phyloP scores from a whole-genome alignment of 1,284 basidiomycete species.

The Afroboletus lepidellus region DNA sequence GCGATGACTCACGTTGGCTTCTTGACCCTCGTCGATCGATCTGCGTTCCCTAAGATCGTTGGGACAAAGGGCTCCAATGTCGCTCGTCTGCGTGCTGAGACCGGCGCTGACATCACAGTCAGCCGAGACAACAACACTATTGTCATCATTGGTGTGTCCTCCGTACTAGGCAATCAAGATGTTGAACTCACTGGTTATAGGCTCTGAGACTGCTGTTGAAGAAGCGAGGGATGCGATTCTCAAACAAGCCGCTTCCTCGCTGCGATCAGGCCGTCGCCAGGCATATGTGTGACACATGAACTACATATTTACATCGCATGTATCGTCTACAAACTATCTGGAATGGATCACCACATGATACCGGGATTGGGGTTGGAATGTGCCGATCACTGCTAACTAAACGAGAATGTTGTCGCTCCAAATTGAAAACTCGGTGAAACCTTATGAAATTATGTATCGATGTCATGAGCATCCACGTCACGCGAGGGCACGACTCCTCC shows the following conservation, averaged over 20 bases:
- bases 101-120: constrained; percentile 86
- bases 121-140: constrained; percentile 83
- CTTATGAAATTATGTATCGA: no score
- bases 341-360: constrained; percentile 20
- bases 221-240: constrained; percentile 82
- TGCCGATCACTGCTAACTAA: no score
- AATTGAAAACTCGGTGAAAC: no score
- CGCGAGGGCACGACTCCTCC: constrained; percentile 29
- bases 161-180: neutral
- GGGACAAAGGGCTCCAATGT: constrained; percentile 88
- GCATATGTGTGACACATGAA: constrained; percentile 8
- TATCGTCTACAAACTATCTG: constrained; percentile 29
- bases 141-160: constrained; percentile 72
- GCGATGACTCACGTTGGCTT: constrained; percentile 75
- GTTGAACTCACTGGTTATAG: constrained; percentile 37
- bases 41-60: constrained; percentile 82
- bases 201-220: constrained; percentile 66
- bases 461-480: constrained; percentile 29
- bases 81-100: constrained; percentile 78
- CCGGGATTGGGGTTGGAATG: neutral
- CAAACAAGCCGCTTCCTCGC: constrained; percentile 52
- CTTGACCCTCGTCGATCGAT: constrained; percentile 73
- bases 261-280: constrained; percentile 48
- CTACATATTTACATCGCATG: constrained; percentile 28
- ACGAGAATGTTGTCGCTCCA: no score